phyloP scores from a whole-genome alignment of 257 asterid species.

The Solanum appendiculatum region DNA sequence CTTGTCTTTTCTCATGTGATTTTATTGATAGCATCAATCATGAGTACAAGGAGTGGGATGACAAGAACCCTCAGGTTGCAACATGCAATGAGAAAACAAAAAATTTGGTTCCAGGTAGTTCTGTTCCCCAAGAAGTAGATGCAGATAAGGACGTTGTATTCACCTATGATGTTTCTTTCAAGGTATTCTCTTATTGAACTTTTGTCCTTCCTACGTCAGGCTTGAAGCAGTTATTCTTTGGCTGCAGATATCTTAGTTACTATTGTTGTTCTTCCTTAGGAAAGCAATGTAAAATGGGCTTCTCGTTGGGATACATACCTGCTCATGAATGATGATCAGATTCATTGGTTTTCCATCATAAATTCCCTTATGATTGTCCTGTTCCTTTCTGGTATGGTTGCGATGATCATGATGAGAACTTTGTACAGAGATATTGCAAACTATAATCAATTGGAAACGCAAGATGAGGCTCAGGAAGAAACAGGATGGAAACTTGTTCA shows the following conservation, averaged over 20 bases:
- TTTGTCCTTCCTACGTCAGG: background rate
- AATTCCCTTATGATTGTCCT: conserved; percentile 90
- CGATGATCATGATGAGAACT: conserved; percentile 97
- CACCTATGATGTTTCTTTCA: conserved; percentile 65
- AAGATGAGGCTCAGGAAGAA: conserved; percentile 93
- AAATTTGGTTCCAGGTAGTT: conserved; percentile 54
- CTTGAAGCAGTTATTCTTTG: background rate
- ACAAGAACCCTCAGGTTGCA: conserved; percentile 67
- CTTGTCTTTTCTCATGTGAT: background rate
- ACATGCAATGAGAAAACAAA: conserved; percentile 77
- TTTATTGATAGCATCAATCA: conserved; percentile 59
- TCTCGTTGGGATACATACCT: conserved; percentile 94
- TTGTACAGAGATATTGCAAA: conserved; percentile 79
- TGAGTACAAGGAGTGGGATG: conserved; percentile 76
- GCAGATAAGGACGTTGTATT: conserved; percentile 55
- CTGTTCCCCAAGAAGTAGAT: conserved; percentile 80
- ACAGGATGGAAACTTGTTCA: conserved; percentile 93
- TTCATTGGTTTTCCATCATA: conserved; percentile 92
- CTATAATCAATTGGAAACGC: conserved; percentile 82
- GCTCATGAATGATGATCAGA: conserved; percentile 89
- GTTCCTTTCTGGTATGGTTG: conserved; percentile 92
- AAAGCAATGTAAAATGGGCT: conserved; percentile 81
- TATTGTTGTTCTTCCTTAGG: conserved; percentile 26
- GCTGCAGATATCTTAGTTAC: background rate
- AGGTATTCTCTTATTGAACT: conserved; percentile 27